Evolutionary conservation across 78 protist species (phyloP).

Genomic region (slime mould (Dictyostelium discoideum)): DNA sequence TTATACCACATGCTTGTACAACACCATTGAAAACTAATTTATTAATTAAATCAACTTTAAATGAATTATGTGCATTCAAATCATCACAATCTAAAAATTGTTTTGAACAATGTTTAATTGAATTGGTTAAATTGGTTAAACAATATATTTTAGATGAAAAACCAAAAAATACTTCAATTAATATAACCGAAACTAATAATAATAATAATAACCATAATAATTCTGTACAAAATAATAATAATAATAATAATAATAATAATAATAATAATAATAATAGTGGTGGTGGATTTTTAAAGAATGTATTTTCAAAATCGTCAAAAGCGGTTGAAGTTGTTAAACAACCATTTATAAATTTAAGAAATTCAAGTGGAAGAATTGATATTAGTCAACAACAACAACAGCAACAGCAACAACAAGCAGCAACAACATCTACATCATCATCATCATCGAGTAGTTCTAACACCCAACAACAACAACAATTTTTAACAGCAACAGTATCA

Average conservation of each 20-base stretch:
- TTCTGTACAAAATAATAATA: not conserved
- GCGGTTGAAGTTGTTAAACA: not conserved
- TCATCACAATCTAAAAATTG: constrained; percentile 20
- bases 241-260: not conserved
- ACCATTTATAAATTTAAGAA: constrained; percentile 10
- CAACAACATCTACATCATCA: not conserved
- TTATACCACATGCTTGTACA: constrained; percentile 23
- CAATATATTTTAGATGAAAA: not conserved
- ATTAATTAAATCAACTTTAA: not conserved
- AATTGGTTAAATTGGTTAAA: constrained; percentile 17
- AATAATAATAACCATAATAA: not conserved
- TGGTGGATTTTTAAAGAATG: constrained; percentile 3
- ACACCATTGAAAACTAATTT: constrained; percentile 59
- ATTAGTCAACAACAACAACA: not conserved
- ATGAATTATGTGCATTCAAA: constrained; percentile 1
- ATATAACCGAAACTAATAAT: not conserved
- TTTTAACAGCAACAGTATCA: not conserved
- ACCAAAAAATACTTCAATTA: constrained; percentile 1
- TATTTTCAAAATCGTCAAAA: not conserved
- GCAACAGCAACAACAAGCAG: not conserved
- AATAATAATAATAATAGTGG: not conserved
- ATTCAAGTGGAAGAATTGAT: constrained; percentile 9
- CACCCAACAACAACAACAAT: not conserved
- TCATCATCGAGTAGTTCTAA: not conserved
- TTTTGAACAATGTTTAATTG: constrained; percentile 54